A percentile compares a stretch with the other conserved stretches of the same genome.
Evolutionary conservation across 2,329 filamentous ascomycete species (phyloP).

Genomic region (Colletotrichum ledebouriae): DNA sequence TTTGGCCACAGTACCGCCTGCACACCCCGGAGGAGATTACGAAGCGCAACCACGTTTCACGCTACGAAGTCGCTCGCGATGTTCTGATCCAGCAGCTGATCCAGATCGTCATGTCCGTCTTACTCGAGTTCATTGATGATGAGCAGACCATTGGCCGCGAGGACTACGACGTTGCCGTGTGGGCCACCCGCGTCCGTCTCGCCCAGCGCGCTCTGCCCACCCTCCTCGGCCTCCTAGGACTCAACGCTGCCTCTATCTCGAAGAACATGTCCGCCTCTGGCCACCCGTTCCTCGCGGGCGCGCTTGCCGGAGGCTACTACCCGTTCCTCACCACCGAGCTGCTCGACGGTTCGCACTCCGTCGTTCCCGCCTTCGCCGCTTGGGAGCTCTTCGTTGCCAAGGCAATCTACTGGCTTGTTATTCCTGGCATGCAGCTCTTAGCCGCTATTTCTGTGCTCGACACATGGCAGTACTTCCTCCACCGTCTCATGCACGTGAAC

Average conservation of each 20-base stretch:
- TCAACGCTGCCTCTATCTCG: constrained; percentile 82
- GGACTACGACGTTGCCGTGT: constrained; percentile 88
- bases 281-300: constrained; percentile 81
- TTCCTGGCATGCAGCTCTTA: constrained; percentile 84
- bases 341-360: constrained; percentile 62
- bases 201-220: constrained; percentile 83
- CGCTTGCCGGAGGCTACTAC: constrained; percentile 84
- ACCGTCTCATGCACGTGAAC: constrained; percentile 97
- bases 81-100: constrained; percentile 93
- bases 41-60: constrained; percentile 87
- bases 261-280: constrained; percentile 76
- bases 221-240: constrained; percentile 77
- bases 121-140: constrained; percentile 79
- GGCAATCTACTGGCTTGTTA: constrained; percentile 81
- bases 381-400: constrained; percentile 86
- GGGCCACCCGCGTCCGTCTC: constrained; percentile 85
- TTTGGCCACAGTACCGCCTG: constrained; percentile 91
- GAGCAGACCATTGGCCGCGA: constrained; percentile 81
- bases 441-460: constrained; percentile 84
- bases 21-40: constrained; percentile 94
- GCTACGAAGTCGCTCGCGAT: constrained; percentile 89
- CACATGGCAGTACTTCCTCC: constrained; percentile 98
- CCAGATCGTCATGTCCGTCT: constrained; percentile 79
- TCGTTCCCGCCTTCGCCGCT: constrained; percentile 79
- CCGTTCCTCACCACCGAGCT: constrained; percentile 75